phyloP scores from a whole-genome alignment of 352 stramenopile genomes.

The Thalassiosira hispida region DNA sequence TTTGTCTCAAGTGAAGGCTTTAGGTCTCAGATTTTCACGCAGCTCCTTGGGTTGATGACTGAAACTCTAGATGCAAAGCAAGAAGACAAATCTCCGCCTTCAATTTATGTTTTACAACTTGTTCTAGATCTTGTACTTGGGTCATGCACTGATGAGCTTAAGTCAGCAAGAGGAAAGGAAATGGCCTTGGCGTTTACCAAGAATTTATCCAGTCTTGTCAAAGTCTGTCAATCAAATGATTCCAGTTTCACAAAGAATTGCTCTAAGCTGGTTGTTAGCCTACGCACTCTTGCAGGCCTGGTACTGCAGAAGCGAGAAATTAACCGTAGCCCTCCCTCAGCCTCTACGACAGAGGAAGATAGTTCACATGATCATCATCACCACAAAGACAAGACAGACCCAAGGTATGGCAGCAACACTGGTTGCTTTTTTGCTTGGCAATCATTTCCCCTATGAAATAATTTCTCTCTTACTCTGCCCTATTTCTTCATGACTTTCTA shows the following conservation, averaged over 20 bases:
- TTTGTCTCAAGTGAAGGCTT: conserved; percentile 50
- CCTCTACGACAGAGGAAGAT: conserved; percentile 27
- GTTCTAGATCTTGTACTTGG: conserved; percentile 62
- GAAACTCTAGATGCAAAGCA: conserved; percentile 27
- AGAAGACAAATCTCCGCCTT: conserved; percentile 28
- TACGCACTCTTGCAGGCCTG: conserved; percentile 53
- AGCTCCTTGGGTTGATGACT: conserved; percentile 45
- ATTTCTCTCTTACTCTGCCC: conserved; percentile 1
- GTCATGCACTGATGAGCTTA: conserved; percentile 53
- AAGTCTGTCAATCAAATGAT: conserved; percentile 42
- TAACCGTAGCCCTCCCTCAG: conserved; percentile 11
- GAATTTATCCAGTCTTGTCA: conserved; percentile 45
- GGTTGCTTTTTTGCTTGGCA: too few relatives aligned
- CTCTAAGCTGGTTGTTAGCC: conserved; percentile 49
- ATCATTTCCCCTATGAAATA: neutral
- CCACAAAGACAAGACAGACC: conserved; percentile 75
- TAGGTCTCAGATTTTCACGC: conserved; percentile 51
- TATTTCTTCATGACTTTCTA: conserved; percentile 16
- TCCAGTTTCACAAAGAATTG: conserved; percentile 31
- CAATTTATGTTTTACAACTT: conserved; percentile 58
- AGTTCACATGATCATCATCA: conserved; percentile 17
- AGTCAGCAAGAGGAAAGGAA: conserved; percentile 53
- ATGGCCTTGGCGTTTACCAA: conserved; percentile 56
- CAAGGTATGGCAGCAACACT: conserved; percentile 25
- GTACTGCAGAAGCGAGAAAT: conserved; percentile 55